Base-by-base conservation (phyloP, 1,284 basidiomycete species). In the Coniferiporia sulphurascens region DNA sequence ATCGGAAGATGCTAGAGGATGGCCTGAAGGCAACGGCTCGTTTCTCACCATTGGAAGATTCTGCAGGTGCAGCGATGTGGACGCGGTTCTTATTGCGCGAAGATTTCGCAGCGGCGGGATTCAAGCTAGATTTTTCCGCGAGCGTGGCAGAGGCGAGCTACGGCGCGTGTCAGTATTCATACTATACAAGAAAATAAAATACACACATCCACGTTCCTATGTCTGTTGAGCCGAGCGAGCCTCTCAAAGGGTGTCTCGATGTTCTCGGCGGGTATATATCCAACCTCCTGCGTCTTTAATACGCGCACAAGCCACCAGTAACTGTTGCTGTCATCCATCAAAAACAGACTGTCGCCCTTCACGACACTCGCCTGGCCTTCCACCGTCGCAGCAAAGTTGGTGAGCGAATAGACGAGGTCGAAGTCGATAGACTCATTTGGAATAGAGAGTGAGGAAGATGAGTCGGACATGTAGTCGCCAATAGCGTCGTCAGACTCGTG, bases 251-350 rank as follows among this genome's bases (percentile, higher is more conserved):
- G 97, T 0, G 97, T 99, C 73, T 99, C 97, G 68, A 99, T 98
- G 72, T 99, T 99, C 76, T 99, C 96, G 0, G 96, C 96, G 15
- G 96, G 96, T 56, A 99, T 99, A 73, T 99, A 99, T 1, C 96
- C 96, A n/a, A 99, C 93, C 69, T 98, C 95, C 73, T 98, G 94
- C 2, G 93, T 98, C 78, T 95, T 98, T 67, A 98, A 83, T 4
- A 97, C 95, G 56, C 93, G 85, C 15, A 98, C 94, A 53, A 97
- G 87, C 95, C 95, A 97, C 95, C 95, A 97, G 74, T 97, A 98
- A 72, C 91, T 93, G 74, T 98, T 97, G 62, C 88, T 93, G 71
- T 98, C 95, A 74, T 98, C 95, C 81, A 97, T 91, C 48, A 98
- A 78, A 68, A 93, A 88, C 41, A 98, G 81, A 63, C 90, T 92